phyloP scores from a whole-genome alignment of 2,329 filamentous ascomycete species.

The Cladosporium sp. region DNA sequence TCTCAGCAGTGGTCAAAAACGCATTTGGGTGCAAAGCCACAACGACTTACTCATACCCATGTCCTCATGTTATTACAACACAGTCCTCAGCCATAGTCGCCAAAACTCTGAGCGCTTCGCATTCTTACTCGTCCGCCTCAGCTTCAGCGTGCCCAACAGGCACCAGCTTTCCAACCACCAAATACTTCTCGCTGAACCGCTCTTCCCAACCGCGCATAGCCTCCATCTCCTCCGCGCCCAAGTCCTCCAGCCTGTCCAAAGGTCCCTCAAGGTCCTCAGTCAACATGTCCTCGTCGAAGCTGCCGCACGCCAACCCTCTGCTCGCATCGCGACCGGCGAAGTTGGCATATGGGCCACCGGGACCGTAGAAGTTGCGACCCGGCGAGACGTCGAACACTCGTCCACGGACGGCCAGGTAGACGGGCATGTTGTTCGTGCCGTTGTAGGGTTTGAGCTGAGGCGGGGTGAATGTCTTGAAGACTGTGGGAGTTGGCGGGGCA shows the following conservation, averaged over 20 bases:
- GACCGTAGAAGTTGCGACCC: slow-evolving; percentile 92
- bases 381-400: slow-evolving; percentile 84
- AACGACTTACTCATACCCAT: too few relatives aligned
- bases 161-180: slow-evolving; percentile 86
- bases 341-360: slow-evolving; percentile 90
- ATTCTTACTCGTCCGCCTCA: slow-evolving; percentile 33
- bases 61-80: too few relatives aligned
- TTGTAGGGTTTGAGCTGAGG: slow-evolving; percentile 81
- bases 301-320: slow-evolving; percentile 80
- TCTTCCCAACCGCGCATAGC: slow-evolving; percentile 89
- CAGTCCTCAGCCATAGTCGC: too few relatives aligned
- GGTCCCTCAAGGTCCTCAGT: slow-evolving; percentile 84
- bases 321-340: slow-evolving; percentile 92
- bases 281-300: slow-evolving; percentile 93
- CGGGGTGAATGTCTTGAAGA: slow-evolving; percentile 83
- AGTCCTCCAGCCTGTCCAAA: slow-evolving; percentile 68
- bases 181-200: slow-evolving; percentile 87
- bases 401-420: slow-evolving; percentile 88
- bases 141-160: slow-evolving; percentile 55
- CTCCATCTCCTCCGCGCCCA: slow-evolving; percentile 73
- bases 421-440: slow-evolving; percentile 67
- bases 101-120: too few relatives aligned
- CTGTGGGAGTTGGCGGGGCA: slow-evolving; percentile 61
- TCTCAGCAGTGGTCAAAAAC: too few relatives aligned
- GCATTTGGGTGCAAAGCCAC: too few relatives aligned